Conservation (phyloP, 1,139 yeast genomes). For the Hyphopichia khmerensis region DNA sequence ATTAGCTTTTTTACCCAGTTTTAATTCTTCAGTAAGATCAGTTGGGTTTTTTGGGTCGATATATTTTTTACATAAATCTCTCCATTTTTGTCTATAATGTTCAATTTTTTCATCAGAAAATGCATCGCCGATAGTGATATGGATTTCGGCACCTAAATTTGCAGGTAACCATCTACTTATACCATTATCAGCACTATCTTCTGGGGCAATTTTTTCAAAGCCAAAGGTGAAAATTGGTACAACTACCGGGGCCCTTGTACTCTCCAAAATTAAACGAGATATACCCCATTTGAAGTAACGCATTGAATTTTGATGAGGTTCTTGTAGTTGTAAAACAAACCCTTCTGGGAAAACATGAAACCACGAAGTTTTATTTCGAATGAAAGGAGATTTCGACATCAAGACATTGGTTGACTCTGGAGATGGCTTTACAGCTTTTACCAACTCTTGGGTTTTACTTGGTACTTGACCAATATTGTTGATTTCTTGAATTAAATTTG, state of each 20-base stretch:
- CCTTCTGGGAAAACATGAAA: slow-evolving; percentile 96
- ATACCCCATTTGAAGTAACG: slow-evolving; percentile 97
- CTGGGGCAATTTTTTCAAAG: slow-evolving; percentile 86
- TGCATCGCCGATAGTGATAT: slow-evolving; percentile 71
- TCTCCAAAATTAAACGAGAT: slow-evolving; percentile 75
- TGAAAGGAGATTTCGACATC: slow-evolving; percentile 46
- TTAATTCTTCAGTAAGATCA: slow-evolving; percentile 63
- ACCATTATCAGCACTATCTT: slow-evolving; percentile 56
- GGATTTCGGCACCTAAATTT: slow-evolving; percentile 66
- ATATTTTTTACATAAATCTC: slow-evolving; percentile 54
- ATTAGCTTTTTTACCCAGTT: slow-evolving; percentile 61
- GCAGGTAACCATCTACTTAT: slow-evolving; percentile 60
- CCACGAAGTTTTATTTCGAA: slow-evolving; percentile 75
- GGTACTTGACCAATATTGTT: slow-evolving; percentile 15
- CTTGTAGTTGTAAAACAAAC: slow-evolving; percentile 79
- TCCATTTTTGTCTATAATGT: slow-evolving; percentile 67
- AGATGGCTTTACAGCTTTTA: slow-evolving; percentile 24
- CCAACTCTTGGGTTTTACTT: slow-evolving; percentile 16
- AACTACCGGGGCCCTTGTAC: slow-evolving; percentile 79
- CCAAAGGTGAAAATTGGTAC: slow-evolving; percentile 90
- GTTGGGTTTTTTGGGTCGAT: slow-evolving; percentile 48
- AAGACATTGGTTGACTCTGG: slow-evolving; percentile 31
- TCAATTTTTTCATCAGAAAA: slow-evolving; percentile 62
- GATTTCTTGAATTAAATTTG: slow-evolving; percentile 33
- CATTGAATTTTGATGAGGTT: slow-evolving; percentile 82